These are phyloP conservation scores for Pleurotus pulmonarius DNA, from an alignment of 768 basidiomycete genomes.

Conservation along the genomic window DNA sequence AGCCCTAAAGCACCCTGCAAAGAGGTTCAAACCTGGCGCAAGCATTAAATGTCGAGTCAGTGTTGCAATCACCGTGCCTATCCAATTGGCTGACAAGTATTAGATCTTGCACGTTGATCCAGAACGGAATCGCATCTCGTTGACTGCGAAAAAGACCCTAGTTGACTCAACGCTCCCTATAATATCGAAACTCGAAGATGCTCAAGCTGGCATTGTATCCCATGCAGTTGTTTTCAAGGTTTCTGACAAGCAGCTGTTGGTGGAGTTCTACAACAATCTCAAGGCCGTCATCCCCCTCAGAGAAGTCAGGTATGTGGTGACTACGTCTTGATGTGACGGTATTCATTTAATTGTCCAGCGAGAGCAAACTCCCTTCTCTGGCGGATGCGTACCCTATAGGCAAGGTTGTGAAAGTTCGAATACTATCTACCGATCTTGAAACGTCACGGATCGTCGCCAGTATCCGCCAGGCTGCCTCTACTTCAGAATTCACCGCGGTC, in stretches of 20 bases:
- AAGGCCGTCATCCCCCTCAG: slow-evolving; percentile 76
- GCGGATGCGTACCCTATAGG: slow-evolving; percentile 70
- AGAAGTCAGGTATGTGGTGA: slow-evolving; percentile 68
- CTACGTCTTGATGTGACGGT: too few relatives aligned
- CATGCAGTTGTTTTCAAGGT: slow-evolving; percentile 84
- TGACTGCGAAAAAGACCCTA: slow-evolving; percentile 91
- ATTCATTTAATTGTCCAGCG: slow-evolving; percentile 38
- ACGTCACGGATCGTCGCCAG: slow-evolving; percentile 74
- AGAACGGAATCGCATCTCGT: slow-evolving; percentile 71
- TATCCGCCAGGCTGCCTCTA: slow-evolving; percentile 71
- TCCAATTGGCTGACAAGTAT: slow-evolving; percentile 1
- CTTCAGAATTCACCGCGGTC: slow-evolving; percentile 40
- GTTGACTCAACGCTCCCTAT: slow-evolving; percentile 77
- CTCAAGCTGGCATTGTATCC: slow-evolving; percentile 63
- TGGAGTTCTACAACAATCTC: slow-evolving; percentile 89
- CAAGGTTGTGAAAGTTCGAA: slow-evolving; percentile 80
- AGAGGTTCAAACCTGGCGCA: slow-evolving; percentile 80
- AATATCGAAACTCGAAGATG: slow-evolving; percentile 62
- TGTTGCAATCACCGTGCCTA: slow-evolving; percentile 11
- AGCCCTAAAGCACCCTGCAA: slow-evolving; percentile 87
- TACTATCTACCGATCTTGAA: slow-evolving; percentile 59
- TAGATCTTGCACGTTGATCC: slow-evolving; percentile 83
- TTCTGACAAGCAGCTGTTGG: slow-evolving; percentile 73
- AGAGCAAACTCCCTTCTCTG: slow-evolving; percentile 54
- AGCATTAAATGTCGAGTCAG: slow-evolving; percentile 83